Evolutionary conservation across 305 asterid genomes (phyloP), one percentile per base, ranked within the genome.

Genomic region (Fraxinus baroniana): DNA sequence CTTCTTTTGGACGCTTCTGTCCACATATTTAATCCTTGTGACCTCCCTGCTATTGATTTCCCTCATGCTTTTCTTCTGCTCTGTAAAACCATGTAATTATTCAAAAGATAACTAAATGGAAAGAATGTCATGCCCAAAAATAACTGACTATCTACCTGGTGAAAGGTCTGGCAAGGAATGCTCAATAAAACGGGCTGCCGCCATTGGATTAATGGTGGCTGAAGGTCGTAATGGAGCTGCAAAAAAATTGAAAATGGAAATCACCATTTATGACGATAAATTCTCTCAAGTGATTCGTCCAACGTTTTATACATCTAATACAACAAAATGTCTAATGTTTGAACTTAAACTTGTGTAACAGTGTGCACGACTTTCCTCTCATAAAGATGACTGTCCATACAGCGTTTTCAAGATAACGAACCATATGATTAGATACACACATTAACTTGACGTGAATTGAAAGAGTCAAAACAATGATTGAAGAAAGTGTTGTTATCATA

Each of bases 81-180:
- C 99, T 96, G 99, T 88, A 89, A 85, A 87, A 85, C 75, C 41
- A 79, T 79, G 84, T 84, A 66, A 88, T 79, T 83, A 78, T 46
- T 89, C 87, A 87, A 86, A 86, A 82, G 84, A 76, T 73, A 84
- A 85, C 83, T 79, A 80, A 76, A 80, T 28, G 49, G 74, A 79
- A 74, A 76, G 15, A 81, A 33, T 26, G 8, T 22, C 64, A 26
- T 39, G 71, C 60, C 55, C 71, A 37, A 41, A 74, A 77, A 78
- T 37, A 80, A 74, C 72, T 62, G 68, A 52, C 32, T 82, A 84
- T 81, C 32, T 89, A 96, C 99, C 94, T 60, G 86, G 74, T 81
- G 98, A 89, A 84, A 96, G 97, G 90, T 96, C 95, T 44, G 99
- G 95, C 85, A 96, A 87, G 32, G 98, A 94, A 89, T 94, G 99